These are phyloP conservation scores for Knoxia roxburghii DNA, from an alignment of 257 asterid genomes.

Conservation along the genomic window DNA sequence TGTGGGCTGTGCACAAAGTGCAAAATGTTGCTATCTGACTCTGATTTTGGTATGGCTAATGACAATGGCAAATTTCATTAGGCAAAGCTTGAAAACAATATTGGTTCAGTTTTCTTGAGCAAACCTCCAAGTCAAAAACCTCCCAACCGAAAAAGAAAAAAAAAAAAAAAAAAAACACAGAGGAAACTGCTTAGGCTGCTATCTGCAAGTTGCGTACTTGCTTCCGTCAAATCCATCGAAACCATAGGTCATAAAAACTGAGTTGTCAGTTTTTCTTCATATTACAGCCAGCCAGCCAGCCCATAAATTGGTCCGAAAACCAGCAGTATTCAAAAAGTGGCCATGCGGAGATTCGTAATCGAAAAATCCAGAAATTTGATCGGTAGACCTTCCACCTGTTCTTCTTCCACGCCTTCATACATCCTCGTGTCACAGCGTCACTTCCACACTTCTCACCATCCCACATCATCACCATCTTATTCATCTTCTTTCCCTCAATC, in stretches of 20 bases:
- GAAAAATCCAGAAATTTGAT: constrained; percentile 37
- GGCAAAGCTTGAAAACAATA: too few relatives aligned
- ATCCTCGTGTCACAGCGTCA: constrained; percentile 5
- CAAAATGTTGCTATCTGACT: too few relatives aligned
- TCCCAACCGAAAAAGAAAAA: too few relatives aligned
- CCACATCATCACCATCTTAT: background rate
- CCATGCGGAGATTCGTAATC: constrained; percentile 67
- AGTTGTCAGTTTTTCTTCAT: too few relatives aligned
- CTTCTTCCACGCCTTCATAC: constrained; percentile 16
- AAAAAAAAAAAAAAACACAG: background rate
- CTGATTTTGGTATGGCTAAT: too few relatives aligned
- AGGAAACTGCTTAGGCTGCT: background rate
- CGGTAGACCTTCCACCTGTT: constrained; percentile 4
- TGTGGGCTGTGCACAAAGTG: too few relatives aligned
- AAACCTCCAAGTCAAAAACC: too few relatives aligned
- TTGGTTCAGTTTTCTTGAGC: too few relatives aligned
- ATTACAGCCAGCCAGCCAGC: background rate
- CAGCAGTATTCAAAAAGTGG: background rate
- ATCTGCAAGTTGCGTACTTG: background rate
- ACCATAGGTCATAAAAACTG: background rate
- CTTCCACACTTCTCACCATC: background rate
- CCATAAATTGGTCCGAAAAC: background rate
- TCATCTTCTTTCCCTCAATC: background rate
- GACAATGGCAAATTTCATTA: too few relatives aligned
- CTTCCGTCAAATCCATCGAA: background rate